Conservation (phyloP, 176 grass and related monocot genomes). For the Stipa capillata region DNA sequence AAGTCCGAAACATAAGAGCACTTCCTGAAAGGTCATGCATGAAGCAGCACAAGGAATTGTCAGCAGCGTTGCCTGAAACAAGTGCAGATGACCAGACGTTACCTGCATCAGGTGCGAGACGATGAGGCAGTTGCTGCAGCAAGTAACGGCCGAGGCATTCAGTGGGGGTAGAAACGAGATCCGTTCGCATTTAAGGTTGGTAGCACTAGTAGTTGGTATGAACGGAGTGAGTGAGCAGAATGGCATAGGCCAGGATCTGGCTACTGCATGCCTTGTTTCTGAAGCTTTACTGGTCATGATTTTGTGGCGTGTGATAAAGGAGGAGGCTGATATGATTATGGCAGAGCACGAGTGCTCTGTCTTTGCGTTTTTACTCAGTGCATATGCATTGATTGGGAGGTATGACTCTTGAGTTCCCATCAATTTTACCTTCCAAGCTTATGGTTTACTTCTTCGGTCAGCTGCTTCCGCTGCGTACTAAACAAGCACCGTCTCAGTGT, state of each 20-base stretch:
- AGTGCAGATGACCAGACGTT: background rate
- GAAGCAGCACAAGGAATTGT: background rate
- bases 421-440: background rate
- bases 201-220: background rate
- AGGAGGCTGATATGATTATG: constrained; percentile 1
- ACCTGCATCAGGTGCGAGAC: too few species aligned
- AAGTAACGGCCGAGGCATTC: background rate
- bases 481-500: too few species aligned
- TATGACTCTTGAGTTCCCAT: background rate
- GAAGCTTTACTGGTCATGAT: background rate
- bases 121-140: background rate
- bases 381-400: background rate
- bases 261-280: background rate
- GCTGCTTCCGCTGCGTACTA: too few species aligned
- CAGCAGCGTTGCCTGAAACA: background rate
- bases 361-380: background rate
- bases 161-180: background rate
- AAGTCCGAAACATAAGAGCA: background rate
- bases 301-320: background rate
- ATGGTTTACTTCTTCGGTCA: background rate
- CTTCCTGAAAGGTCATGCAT: background rate
- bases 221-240: background rate
- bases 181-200: background rate
- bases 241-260: background rate
- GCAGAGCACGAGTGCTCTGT: background rate